Conservation (phyloP, 345 rosid genomes). For the Kernera saxatilis region DNA sequence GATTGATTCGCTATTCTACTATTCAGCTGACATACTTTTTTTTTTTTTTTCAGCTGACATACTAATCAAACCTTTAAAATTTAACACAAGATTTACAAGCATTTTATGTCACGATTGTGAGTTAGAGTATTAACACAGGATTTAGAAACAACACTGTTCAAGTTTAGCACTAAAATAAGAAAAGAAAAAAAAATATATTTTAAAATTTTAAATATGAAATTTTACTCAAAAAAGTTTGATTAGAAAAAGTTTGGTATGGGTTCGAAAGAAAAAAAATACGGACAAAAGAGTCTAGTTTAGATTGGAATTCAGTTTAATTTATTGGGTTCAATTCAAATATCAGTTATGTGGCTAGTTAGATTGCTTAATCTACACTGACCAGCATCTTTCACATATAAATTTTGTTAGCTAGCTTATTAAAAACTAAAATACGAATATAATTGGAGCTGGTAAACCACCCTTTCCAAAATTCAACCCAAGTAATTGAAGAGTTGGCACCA, state of each 20-base stretch:
- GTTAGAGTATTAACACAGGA: too few species aligned
- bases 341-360: background rate
- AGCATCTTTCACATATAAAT: background rate
- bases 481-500: slow-evolving; percentile 15
- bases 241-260: background rate
- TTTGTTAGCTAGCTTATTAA: background rate
- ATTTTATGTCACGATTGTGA: too few species aligned
- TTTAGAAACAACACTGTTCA: too few species aligned
- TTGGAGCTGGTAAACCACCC: slow-evolving; percentile 19
- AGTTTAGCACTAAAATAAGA: too few species aligned
- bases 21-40: too few species aligned
- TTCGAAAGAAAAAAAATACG: background rate
- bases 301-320: background rate
- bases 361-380: background rate
- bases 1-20: too few species aligned
- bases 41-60: too few species aligned
- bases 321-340: background rate
- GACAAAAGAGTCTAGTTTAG: background rate
- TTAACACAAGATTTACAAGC: too few species aligned
- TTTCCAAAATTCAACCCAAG: slow-evolving; percentile 17
- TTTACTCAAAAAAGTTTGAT: too few species aligned
- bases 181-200: too few species aligned
- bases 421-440: background rate
- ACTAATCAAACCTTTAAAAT: too few species aligned
- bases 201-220: too few species aligned